Evolutionary conservation across 73 alveolate species (phyloP).

Genomic region (Urostyla sp.): DNA sequence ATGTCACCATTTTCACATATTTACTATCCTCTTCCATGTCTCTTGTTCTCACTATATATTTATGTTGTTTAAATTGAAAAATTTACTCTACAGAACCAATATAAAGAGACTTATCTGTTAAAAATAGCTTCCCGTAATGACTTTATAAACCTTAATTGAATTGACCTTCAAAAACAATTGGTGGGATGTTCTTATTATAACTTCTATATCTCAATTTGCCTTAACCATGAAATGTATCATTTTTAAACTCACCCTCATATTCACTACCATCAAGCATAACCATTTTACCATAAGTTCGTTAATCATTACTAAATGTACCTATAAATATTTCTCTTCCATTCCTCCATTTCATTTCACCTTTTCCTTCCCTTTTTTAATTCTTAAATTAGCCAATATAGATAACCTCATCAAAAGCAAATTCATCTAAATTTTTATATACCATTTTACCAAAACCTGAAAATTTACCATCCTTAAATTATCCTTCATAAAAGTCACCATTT

Average conservation of each 20-base stretch:
- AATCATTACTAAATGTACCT: conserved; percentile 64
- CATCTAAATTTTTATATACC: conserved; percentile 38
- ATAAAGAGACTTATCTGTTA: conserved; percentile 41
- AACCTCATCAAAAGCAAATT: conserved; percentile 46
- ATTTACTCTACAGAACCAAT: conserved; percentile 41
- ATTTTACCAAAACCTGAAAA: conserved; percentile 53
- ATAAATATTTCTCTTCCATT: conserved; percentile 60
- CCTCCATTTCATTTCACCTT: conserved; percentile 68
- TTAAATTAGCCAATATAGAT: conserved; percentile 64
- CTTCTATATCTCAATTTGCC: conserved; percentile 44
- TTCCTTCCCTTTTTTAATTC: conserved; percentile 72
- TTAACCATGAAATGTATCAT: conserved; percentile 57
- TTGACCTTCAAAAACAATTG: conserved; percentile 53
- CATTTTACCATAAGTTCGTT: conserved; percentile 42
- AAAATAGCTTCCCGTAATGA: conserved; percentile 31
- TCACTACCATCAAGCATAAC: conserved; percentile 59
- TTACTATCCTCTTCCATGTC: conserved; percentile 32
- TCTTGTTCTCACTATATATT: conserved; percentile 25
- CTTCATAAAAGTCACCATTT: conserved; percentile 81
- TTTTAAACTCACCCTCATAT: conserved; percentile 52
- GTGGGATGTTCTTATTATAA: conserved; percentile 8
- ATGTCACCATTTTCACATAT: not conserved
- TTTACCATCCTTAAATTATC: conserved; percentile 72
- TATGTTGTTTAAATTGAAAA: not conserved
- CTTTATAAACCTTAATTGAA: conserved; percentile 26